These are phyloP conservation scores for Aphanomyces euteiches DNA, from an alignment of 352 stramenopile species.

Conservation along the genomic window DNA sequence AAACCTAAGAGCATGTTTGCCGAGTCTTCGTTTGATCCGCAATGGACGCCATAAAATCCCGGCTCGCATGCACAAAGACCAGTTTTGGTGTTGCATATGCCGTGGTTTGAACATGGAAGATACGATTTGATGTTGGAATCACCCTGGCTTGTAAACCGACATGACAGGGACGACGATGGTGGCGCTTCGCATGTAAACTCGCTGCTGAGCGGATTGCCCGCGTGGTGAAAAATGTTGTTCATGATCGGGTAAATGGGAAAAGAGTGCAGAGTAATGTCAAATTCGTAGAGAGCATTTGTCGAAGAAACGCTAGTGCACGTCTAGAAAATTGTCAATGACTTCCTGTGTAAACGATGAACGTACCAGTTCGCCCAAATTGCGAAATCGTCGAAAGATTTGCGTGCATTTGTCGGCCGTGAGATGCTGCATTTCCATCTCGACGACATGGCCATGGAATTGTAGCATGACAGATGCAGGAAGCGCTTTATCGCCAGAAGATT, in stretches of 20 bases:
- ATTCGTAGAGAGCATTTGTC: constrained; percentile 42
- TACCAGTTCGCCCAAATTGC: constrained; percentile 63
- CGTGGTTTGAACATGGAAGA: constrained; percentile 56
- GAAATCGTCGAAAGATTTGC: constrained; percentile 58
- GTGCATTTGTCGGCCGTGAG: constrained; percentile 58
- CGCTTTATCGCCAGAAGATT: background rate
- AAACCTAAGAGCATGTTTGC: constrained; percentile 54
- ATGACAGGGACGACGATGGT: constrained; percentile 32
- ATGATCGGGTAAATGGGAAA: constrained; percentile 72
- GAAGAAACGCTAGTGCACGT: constrained; percentile 39
- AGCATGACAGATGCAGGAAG: constrained; percentile 50
- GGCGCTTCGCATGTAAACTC: constrained; percentile 60
- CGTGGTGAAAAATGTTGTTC: constrained; percentile 72
- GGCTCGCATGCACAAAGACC: constrained; percentile 57
- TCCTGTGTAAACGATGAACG: background rate
- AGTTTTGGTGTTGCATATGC: constrained; percentile 44
- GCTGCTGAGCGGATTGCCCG: constrained; percentile 47
- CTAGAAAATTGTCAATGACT: constrained; percentile 3
- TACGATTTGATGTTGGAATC: constrained; percentile 51
- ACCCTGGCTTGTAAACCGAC: constrained; percentile 45
- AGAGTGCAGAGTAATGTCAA: constrained; percentile 48
- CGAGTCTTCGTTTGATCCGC: constrained; percentile 59
- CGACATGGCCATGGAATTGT: constrained; percentile 61
- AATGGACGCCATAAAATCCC: constrained; percentile 69
- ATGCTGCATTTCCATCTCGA: constrained; percentile 55